These are phyloP conservation scores for Bryoerythrophyllum caledonicum DNA, from an alignment of 225 moss, liverwort and hornwort species.

Conservation along the genomic window DNA sequence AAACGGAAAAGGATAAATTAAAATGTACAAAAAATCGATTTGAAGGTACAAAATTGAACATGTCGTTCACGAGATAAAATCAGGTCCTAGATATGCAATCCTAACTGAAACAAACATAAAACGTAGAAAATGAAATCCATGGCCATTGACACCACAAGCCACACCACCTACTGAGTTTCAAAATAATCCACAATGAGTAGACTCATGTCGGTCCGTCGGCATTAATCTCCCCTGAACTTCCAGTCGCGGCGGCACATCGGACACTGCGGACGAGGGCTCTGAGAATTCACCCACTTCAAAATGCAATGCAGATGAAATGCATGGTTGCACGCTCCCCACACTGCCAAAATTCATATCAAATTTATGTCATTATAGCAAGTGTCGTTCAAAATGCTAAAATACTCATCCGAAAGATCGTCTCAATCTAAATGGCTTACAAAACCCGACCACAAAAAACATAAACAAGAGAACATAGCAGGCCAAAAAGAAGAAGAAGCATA, in stretches of 20 bases:
- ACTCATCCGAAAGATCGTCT: too few species aligned
- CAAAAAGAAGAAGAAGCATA: slow-evolving; percentile 23
- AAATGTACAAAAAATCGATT: not conserved
- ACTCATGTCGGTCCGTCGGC: not conserved
- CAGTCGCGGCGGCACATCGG: slow-evolving; percentile 88
- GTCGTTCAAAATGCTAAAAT: too few species aligned
- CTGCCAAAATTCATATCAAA: slow-evolving; percentile 20
- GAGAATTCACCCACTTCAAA: slow-evolving; percentile 82
- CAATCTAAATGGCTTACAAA: too few species aligned
- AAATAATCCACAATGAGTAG: not conserved
- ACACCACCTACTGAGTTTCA: not conserved
- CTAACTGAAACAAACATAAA: not conserved
- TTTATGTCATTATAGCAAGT: too few species aligned
- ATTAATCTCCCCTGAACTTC: slow-evolving; percentile 63
- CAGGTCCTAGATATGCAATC: not conserved
- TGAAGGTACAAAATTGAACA: not conserved
- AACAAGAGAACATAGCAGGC: not conserved
- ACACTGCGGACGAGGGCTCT: slow-evolving; percentile 79
- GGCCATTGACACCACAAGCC: not conserved
- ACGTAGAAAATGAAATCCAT: not conserved
- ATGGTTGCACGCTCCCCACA: slow-evolving; percentile 89
- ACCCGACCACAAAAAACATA: not conserved
- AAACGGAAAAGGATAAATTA: not conserved
- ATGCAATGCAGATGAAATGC: slow-evolving; percentile 84
- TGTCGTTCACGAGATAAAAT: not conserved